Base-by-base conservation (phyloP, 2,329 filamentous ascomycete species). In the Fusarium fujikuroi region DNA sequence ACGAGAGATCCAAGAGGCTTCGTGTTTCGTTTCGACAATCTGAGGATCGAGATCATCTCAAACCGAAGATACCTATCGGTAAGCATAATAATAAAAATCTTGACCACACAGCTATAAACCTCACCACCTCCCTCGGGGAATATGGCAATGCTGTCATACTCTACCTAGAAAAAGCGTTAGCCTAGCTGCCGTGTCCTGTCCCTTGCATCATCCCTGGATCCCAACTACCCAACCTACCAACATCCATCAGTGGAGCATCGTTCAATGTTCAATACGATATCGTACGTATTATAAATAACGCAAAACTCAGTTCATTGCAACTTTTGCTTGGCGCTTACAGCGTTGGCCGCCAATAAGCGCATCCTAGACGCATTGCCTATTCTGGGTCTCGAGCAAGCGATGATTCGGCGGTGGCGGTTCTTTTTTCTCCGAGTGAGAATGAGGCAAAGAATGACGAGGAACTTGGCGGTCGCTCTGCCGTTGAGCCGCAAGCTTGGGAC, bases 381-480 rank as follows among this genome's bases (percentile, higher is more conserved):
- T 63, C 36, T 47, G 70, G 70, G 56, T 32, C 52, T 59, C 19
- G 21, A 32, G 42, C 7, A 40, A 19, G n/a, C 25, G 25, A 43
- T 73, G 64, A 72, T 73, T 73, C 64, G 64, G 59, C 32, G 42
- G 42, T 44, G 60, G 54, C 25, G 25, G 43, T 44, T 30, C 25
- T 28, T 19, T n/a, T 71, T 58, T 43, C 46, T 50, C n/a, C 32
- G 46, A 47, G n/a, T 9, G 25, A 60, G 15, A 52, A 59, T 40
- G 59, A 65, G 52, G 65, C 40, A 73, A 66, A 42, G 53, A 47
- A 60, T 11, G 39, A 54, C 43, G 65, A 61, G 60, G 43, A 23
- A 73, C 53, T 66, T 73, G 70, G 68, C 56, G 23, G 66, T 52
- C 28, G 64, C 60, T 73, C 47, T 66, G 43, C 70, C 66, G 70